Conservation (phyloP, 2,329 filamentous ascomycete genomes). For the Boeremia lycopersici region DNA sequence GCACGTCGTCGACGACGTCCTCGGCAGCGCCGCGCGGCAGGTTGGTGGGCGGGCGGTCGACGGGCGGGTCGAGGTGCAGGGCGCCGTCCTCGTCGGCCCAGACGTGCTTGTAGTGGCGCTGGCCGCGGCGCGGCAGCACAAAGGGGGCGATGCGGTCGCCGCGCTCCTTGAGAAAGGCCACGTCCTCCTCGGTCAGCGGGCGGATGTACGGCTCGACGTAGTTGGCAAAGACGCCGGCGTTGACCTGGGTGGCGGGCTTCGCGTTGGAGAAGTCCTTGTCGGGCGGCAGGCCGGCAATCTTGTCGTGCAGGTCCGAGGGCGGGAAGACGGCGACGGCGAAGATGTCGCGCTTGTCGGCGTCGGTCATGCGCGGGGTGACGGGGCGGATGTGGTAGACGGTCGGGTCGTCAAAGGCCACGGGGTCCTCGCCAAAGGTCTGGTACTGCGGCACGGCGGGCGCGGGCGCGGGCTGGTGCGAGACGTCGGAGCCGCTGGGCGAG, state of each 20-base stretch:
- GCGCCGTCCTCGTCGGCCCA: slow-evolving; percentile 94
- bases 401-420: slow-evolving; percentile 86
- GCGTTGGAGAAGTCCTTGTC: slow-evolving; percentile 95
- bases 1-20: slow-evolving; percentile 82
- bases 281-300: slow-evolving; percentile 86
- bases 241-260: slow-evolving; percentile 93
- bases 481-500: slow-evolving; percentile 62
- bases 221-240: slow-evolving; percentile 88
- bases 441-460: slow-evolving; percentile 70
- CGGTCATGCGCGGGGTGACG: slow-evolving; percentile 74
- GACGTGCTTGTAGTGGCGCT: slow-evolving; percentile 83
- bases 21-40: slow-evolving; percentile 86
- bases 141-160: slow-evolving; percentile 84
- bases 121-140: slow-evolving; percentile 81
- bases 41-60: slow-evolving; percentile 75
- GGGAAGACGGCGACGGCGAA: slow-evolving; percentile 88
- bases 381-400: slow-evolving; percentile 92
- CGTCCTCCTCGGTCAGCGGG: slow-evolving; percentile 87
- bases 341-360: slow-evolving; percentile 85
- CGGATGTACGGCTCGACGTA: slow-evolving; percentile 93
- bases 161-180: slow-evolving; percentile 88
- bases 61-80: slow-evolving; percentile 72
- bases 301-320: slow-evolving; percentile 75
- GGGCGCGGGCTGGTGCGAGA: slow-evolving; percentile 65
- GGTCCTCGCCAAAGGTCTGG: slow-evolving; percentile 91